Evolutionary conservation across 2,329 filamentous ascomycete species (phyloP).

Genomic region (Monosporascus ibericus): DNA sequence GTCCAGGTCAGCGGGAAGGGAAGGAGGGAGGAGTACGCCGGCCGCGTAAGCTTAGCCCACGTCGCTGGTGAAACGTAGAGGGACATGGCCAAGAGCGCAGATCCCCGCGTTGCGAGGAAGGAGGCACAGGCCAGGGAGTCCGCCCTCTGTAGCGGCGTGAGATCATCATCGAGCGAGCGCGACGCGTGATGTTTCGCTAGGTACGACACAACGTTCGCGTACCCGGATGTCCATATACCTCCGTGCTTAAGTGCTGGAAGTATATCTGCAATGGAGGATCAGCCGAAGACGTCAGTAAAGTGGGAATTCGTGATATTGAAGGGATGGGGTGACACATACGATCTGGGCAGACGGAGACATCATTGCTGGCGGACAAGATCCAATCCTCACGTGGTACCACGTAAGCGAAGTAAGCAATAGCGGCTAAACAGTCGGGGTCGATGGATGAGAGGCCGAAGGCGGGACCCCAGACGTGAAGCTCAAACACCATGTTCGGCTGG

Average conservation of each 20-base stretch:
- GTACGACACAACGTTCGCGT: slow-evolving; percentile 53
- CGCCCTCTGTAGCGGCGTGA: slow-evolving; percentile 35
- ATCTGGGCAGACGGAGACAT: slow-evolving; percentile 64
- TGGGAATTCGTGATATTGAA: slow-evolving; percentile 10
- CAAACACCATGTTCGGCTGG: slow-evolving; percentile 39
- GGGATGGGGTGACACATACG: slow-evolving; percentile 44
- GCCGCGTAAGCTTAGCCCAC: slow-evolving; percentile 70
- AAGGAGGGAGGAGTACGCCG: slow-evolving; percentile 73
- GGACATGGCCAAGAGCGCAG: slow-evolving; percentile 74
- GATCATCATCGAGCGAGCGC: slow-evolving; percentile 34
- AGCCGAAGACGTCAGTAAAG: slow-evolving; percentile 7
- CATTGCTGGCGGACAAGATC: slow-evolving; percentile 67
- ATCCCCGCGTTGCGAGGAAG: slow-evolving; percentile 69
- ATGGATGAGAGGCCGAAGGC: slow-evolving; percentile 86
- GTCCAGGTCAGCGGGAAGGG: slow-evolving; percentile 87
- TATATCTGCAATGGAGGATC: slow-evolving; percentile 34
- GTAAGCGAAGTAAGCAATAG: slow-evolving; percentile 68
- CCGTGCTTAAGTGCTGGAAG: slow-evolving; percentile 50
- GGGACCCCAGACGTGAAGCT: slow-evolving; percentile 86
- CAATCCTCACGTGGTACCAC: slow-evolving; percentile 55
- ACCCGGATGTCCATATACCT: slow-evolving; percentile 52
- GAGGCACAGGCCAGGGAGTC: slow-evolving; percentile 51
- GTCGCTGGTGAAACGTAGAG: slow-evolving; percentile 89
- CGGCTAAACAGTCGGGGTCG: slow-evolving; percentile 82
- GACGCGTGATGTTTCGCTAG: slow-evolving; percentile 33